Percentiles rank a stretch among this genome's conserved stretches.
phyloP scores from a whole-genome alignment of 148 eudicot genomes.

The Spergularia bocconei region DNA sequence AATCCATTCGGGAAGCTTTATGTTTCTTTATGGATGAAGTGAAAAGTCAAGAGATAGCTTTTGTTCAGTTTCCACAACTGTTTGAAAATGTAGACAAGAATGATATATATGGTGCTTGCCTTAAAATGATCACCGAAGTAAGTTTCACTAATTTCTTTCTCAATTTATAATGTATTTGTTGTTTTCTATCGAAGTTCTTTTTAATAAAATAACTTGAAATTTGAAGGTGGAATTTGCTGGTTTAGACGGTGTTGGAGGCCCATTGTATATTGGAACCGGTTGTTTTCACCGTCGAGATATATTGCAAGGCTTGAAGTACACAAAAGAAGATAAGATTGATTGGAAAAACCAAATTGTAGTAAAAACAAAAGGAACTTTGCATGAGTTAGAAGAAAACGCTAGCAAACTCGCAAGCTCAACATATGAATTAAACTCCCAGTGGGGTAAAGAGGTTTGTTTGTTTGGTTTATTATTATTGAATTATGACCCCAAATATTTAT shows the following conservation, averaged over 20 bases:
- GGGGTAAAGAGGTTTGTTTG: conserved; percentile 79
- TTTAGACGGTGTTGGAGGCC: conserved; percentile 77
- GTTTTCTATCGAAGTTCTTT: no score
- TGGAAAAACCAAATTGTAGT: conserved; percentile 35
- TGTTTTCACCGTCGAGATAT: conserved; percentile 83
- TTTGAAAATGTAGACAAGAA: conserved; percentile 55
- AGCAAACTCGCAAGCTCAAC: conserved; percentile 51
- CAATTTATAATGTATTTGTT: background rate
- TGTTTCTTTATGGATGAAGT: conserved; percentile 87
- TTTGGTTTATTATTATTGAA: background rate
- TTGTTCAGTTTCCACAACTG: conserved; percentile 70
- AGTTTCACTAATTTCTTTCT: conserved; percentile 8
- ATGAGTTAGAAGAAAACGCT: conserved; percentile 46
- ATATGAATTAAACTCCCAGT: conserved; percentile 59
- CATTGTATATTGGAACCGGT: conserved; percentile 68
- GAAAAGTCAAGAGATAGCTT: conserved; percentile 62
- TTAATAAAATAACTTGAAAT: background rate
- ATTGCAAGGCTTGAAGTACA: conserved; percentile 52
- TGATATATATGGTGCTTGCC: conserved; percentile 49
- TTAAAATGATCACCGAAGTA: conserved; percentile 40
- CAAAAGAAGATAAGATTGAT: conserved; percentile 28
- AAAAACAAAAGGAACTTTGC: conserved; percentile 19
- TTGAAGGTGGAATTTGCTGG: conserved; percentile 68
- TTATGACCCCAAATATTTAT: background rate
- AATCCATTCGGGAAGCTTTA: conserved; percentile 57